Evolutionary conservation across 1,139 yeast species (phyloP).

Genomic region (Suhomyces panamericanus): DNA sequence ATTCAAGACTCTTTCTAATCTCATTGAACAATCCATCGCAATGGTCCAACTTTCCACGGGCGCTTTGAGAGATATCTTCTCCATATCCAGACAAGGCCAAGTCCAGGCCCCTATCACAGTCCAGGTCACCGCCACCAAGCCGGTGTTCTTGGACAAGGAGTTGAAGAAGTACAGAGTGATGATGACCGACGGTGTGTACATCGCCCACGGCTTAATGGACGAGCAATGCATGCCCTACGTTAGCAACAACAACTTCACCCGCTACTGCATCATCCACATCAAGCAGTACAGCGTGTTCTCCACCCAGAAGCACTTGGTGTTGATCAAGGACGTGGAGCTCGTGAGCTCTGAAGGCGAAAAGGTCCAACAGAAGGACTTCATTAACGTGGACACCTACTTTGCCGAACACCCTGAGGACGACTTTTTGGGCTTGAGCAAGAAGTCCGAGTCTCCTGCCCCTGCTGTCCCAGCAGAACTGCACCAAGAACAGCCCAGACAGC

Average conservation of each 20-base stretch:
- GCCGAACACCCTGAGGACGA: slow-evolving; percentile 57
- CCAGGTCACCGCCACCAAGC: slow-evolving; percentile 51
- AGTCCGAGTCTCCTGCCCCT: slow-evolving; percentile 20
- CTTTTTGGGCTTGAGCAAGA: slow-evolving; percentile 24
- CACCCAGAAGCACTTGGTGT: slow-evolving; percentile 53
- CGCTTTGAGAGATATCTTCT: slow-evolving; percentile 18
- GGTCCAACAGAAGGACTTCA: slow-evolving; percentile 36
- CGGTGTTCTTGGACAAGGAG: slow-evolving; percentile 43
- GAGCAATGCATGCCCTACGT: slow-evolving; percentile 56
- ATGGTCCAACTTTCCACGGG: slow-evolving; percentile 14
- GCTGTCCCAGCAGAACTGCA: slow-evolving; percentile 6
- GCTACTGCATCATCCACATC: slow-evolving; percentile 35
- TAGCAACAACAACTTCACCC: slow-evolving; percentile 43
- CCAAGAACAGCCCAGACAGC: slow-evolving; percentile 12
- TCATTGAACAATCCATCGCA: background rate
- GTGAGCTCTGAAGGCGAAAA: slow-evolving; percentile 43
- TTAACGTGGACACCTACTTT: slow-evolving; percentile 54
- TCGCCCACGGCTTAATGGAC: slow-evolving; percentile 65
- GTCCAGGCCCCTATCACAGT: slow-evolving; percentile 37
- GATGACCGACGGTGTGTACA: slow-evolving; percentile 64
- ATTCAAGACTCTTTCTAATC: too few relatives aligned
- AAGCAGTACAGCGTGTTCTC: slow-evolving; percentile 49
- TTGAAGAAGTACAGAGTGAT: slow-evolving; percentile 53
- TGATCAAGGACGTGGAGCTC: slow-evolving; percentile 54
- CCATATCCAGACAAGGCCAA: slow-evolving; percentile 14